Base-by-base conservation (phyloP, 176 grass and related monocot species). In the Hordeum vulgare region DNA sequence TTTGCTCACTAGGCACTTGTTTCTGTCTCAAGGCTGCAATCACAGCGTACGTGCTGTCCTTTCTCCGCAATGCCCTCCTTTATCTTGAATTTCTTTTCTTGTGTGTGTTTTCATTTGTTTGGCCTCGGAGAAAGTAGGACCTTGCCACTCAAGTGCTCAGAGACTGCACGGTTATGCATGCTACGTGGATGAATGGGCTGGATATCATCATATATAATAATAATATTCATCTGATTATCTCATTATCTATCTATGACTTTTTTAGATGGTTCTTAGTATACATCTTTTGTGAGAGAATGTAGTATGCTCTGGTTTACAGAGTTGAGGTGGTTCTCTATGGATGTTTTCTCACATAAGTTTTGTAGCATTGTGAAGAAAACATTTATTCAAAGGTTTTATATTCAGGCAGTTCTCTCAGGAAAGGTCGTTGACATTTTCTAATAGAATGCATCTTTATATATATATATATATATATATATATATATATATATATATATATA, bases 1-100 rank as follows among this genome's bases (percentile, higher is more conserved):
- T 61, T 86, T 68, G 31, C 12, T 90, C 86, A 51, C 6, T 90
- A 90, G 80, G 80, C 84, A 84, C 80, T 80, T 75, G 68, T 90
- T 84, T 84, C 89, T 87, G 84, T 87, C 89, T 67, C 75, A 47
- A 47, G 37, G 31, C 80, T 90, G 89, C 75, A 84, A 76, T 80
- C 75, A 83, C 51, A 54, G 51, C 51, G 18, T 54, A 54, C 88
- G 70, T 49, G 45, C 44, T 51, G 71, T 53, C 71, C 71, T 74
- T 74, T 14, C 26, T 53, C 71, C 53, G 44, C 70, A 17, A 13
- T 74, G 71, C 71, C 80, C 80, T 83, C 67, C 84, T 87, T 90
- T 87, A 87, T 75, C 89, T 90, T 84, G 68, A 84, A 51, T 18
- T 51, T 18, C 11, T 61, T 83, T 51, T 21, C 5, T 69, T 5